phyloP scores from a whole-genome alignment of 2,329 filamentous ascomycete genomes.

The Xylaria sp. region DNA sequence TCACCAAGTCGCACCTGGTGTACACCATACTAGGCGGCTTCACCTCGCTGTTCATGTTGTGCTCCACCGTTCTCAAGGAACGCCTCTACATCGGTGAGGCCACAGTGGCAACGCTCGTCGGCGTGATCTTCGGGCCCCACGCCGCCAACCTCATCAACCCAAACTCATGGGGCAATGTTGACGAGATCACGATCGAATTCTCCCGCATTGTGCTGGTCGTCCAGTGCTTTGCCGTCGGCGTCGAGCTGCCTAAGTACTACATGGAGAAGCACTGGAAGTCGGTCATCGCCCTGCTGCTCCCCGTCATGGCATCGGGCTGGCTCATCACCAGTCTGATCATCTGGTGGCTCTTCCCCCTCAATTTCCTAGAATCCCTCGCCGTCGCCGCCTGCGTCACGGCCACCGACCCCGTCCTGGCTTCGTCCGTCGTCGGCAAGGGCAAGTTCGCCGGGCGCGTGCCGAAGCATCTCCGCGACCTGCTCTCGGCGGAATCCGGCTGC shows the following conservation, averaged over 20 bases:
- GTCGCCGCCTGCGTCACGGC: conserved; percentile 92
- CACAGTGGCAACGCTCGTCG: conserved; percentile 82
- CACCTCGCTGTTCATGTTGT: conserved; percentile 96
- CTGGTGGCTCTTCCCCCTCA: conserved; percentile 81
- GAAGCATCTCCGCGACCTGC: conserved; percentile 89
- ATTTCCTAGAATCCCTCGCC: conserved; percentile 84
- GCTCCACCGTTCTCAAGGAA: conserved; percentile 96
- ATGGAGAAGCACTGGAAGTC: conserved; percentile 98
- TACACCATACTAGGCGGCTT: conserved; percentile 98
- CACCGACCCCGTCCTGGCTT: conserved; percentile 93
- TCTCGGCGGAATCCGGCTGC: conserved; percentile 95
- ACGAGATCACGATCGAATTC: conserved; percentile 84
- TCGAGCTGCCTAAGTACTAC: conserved; percentile 86
- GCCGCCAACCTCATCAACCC: conserved; percentile 77
- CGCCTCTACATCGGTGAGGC: conserved; percentile 97
- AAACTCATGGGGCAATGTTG: conserved; percentile 69
- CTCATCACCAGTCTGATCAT: conserved; percentile 87
- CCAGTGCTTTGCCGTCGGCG: conserved; percentile 86
- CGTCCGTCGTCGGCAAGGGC: conserved; percentile 97
- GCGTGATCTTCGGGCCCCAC: conserved; percentile 84
- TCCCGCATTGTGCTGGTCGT: conserved; percentile 85
- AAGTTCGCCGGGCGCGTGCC: conserved; percentile 97
- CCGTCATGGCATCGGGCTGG: conserved; percentile 98
- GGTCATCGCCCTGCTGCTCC: conserved; percentile 78
- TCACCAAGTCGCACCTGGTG: conserved; percentile 94